A percentile compares a stretch with the other conserved stretches of the same genome.
phyloP scores from a whole-genome alignment of 352 stramenopile species.

The Phytophthora vignae region DNA sequence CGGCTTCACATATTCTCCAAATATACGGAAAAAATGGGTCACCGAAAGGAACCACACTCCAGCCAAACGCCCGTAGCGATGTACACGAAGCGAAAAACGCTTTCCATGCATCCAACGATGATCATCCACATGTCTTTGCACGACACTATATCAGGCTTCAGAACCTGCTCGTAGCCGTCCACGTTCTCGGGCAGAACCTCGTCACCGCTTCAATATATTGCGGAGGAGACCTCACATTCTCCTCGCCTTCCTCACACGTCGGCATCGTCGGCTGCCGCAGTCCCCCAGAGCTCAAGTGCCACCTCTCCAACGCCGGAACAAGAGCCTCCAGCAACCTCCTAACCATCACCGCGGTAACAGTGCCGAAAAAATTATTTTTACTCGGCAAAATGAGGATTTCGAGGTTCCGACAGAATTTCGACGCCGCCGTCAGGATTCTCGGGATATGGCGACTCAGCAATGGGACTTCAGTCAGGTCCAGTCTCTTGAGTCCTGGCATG shows the following conservation, averaged over 20 bases:
- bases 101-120: constrained; percentile 6
- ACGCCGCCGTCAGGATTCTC: background rate
- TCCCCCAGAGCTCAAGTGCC: background rate
- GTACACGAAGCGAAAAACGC: constrained; percentile 8
- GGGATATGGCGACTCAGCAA: constrained; percentile 3
- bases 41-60: constrained; percentile 7
- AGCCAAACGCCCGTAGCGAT: background rate
- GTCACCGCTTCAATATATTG: constrained; percentile 2
- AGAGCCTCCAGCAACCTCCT: background rate
- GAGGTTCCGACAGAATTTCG: background rate
- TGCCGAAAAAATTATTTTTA: background rate
- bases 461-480: constrained; percentile 7
- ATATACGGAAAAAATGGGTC: constrained; percentile 14
- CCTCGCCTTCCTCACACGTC: background rate
- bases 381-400: constrained; percentile 7
- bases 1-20: constrained; percentile 10
- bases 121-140: constrained; percentile 1
- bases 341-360: background rate
- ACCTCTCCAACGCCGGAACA: background rate
- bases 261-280: background rate
- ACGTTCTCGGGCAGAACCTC: constrained; percentile 3
- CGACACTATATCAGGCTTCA: background rate
- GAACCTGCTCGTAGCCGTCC: background rate
- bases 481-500: constrained; percentile 9
- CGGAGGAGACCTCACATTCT: too few species aligned